Evolutionary conservation across 352 stramenopile species (phyloP), one percentile per base, ranked within the genome.

Genomic region (Phytophthora pini): DNA sequence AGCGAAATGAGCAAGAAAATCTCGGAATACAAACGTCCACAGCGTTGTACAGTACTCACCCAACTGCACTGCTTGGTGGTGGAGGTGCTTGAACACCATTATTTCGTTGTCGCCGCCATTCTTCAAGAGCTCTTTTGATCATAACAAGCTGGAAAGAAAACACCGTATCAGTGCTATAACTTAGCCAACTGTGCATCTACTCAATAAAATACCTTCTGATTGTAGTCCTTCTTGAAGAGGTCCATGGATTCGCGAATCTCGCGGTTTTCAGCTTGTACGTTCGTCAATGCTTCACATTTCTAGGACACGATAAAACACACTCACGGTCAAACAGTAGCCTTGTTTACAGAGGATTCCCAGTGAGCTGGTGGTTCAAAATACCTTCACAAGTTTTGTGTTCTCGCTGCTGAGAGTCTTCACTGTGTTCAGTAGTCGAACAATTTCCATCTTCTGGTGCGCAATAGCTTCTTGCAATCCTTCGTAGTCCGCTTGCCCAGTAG

Each of bases 51-150:
- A 20, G 17, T 20, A 65, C 61, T 26, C 50, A 80, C 72, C 44
- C 49, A 61, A 34, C 41, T 36, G 50, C 22, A 41, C 9, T 60
- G 43, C 22, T 68, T 31, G 56, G n/a, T 9, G 56, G 53, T 50
- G 53, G 4, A 27, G 56, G 45, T 43, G 31, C 2, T 68, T 66
- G 64, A 20, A 53, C 8, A 2, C 40, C 38, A 44, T 40, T 71
- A 66, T 76, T 83, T 50, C 77, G 79, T 49, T 96, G 83, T 4
- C 88, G 72, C 56, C 84, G 76, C 88, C 88, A 96, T 45, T 96
- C 88, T 76, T 96, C 88, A n/a, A 96, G 70, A n/a, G 88, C 88
- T 40, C 78, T 80, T 56, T 96, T 96, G 56, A 96, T 92, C 83
- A 93, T 91, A n/a, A 92, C 72, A 50, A 96, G 81, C 86, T 95